Evolutionary conservation across 1,139 yeast species (phyloP).

Genomic region (Saccharomyces hybrid): DNA sequence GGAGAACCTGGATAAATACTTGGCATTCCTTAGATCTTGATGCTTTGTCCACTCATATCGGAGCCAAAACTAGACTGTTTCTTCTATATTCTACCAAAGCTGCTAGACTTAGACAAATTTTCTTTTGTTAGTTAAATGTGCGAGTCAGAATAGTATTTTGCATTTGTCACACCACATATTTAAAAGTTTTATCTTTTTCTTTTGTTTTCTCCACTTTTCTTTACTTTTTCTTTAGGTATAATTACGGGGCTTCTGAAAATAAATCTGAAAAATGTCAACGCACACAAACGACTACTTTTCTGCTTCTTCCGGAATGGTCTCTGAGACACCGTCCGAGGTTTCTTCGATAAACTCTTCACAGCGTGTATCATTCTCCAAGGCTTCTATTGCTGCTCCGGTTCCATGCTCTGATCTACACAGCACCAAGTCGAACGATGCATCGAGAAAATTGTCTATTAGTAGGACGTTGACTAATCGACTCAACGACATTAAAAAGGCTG

Average conservation of each 20-base stretch:
- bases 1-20: background rate
- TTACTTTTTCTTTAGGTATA: background rate
- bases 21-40: background rate
- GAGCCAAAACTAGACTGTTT: background rate
- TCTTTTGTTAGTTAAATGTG: background rate
- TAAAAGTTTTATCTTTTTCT: background rate
- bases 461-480: slow-evolving; percentile 14
- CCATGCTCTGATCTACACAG: background rate
- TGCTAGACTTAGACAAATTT: background rate
- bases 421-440: background rate
- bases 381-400: background rate
- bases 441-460: slow-evolving; percentile 7
- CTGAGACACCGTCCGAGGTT: background rate
- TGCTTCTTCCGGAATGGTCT: background rate
- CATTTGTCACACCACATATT: background rate
- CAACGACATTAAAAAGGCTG: slow-evolving; percentile 17
- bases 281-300: background rate
- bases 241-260: background rate
- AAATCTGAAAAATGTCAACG: background rate
- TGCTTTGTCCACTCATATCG: background rate
- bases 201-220: background rate
- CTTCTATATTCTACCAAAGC: background rate
- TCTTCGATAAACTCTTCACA: background rate
- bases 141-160: background rate
- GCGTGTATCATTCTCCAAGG: background rate